phyloP scores from a whole-genome alignment of 495 filamentous ascomycete species.

The Aspergillus nanangensis region DNA sequence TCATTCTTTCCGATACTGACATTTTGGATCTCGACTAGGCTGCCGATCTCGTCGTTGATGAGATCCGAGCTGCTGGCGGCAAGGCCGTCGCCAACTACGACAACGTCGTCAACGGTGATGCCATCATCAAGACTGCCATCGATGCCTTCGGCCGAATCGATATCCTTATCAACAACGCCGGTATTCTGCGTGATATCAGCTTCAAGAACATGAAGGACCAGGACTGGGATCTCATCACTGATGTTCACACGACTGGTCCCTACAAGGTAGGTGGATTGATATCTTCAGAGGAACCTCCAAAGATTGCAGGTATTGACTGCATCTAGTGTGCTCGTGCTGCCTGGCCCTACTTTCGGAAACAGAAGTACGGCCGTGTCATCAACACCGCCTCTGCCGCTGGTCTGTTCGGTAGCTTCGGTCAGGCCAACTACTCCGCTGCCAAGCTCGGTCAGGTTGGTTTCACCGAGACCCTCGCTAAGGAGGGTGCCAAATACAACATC shows the following conservation, averaged over 20 bases:
- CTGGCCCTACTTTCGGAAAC: conserved; percentile 97
- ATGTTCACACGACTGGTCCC: conserved; percentile 89
- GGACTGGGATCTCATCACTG: conserved; percentile 94
- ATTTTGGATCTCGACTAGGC: conserved; percentile 49
- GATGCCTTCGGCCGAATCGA: conserved; percentile 90
- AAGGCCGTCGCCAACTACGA: conserved; percentile 99
- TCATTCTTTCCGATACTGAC: conserved; percentile 14
- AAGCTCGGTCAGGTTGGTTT: conserved; percentile 97
- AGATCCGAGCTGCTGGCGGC: conserved; percentile 88
- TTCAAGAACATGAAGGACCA: conserved; percentile 99
- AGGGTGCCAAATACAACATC: conserved; percentile 98
- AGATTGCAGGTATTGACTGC: not conserved
- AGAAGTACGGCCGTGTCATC: conserved; percentile 95
- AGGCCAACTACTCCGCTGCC: conserved; percentile 94
- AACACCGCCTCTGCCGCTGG: conserved; percentile 95
- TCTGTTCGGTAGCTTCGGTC: conserved; percentile 93
- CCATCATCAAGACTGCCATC: conserved; percentile 95
- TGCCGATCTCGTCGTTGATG: conserved; percentile 91
- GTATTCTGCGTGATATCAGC: conserved; percentile 91
- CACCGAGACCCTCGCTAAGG: conserved; percentile 96
- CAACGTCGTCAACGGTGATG: conserved; percentile 90
- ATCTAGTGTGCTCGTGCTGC: conserved; percentile 81
- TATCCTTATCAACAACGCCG: conserved; percentile 95
- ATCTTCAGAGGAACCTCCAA: not conserved
- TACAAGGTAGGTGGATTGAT: conserved; percentile 63